Conservation (phyloP, 1,284 basidiomycete species). For the Papiliotrema fonsecae region DNA sequence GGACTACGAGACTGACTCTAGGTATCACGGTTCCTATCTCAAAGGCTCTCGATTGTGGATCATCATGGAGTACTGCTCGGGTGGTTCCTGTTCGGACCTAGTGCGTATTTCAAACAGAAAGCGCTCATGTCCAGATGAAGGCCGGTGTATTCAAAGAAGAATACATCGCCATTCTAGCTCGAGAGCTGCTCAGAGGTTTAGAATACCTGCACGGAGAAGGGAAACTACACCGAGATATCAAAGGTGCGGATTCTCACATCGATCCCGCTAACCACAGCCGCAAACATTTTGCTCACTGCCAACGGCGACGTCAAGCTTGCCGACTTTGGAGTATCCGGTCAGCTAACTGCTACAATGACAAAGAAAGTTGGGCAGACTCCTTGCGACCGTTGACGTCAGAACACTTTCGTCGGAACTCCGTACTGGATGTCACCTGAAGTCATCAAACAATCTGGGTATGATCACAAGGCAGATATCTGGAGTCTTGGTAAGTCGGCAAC, state of each 20-base stretch:
- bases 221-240: slow-evolving; percentile 97
- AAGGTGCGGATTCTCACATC: slow-evolving; percentile 58
- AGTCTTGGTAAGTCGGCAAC: slow-evolving; percentile 58
- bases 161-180: slow-evolving; percentile 94
- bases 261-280: slow-evolving; percentile 13
- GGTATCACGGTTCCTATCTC: slow-evolving; percentile 92
- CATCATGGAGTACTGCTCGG: slow-evolving; percentile 86
- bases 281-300: slow-evolving; percentile 74
- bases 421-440: slow-evolving; percentile 99
- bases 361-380: slow-evolving; percentile 60
- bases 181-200: slow-evolving; percentile 84
- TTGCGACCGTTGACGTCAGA: slow-evolving; percentile 46
- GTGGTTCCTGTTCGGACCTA: slow-evolving; percentile 54
- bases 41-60: slow-evolving; percentile 97
- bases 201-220: slow-evolving; percentile 92
- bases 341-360: slow-evolving; percentile 90
- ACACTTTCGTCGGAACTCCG: slow-evolving; percentile 94
- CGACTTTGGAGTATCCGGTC: slow-evolving; percentile 98
- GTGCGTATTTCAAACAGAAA: slow-evolving; percentile 28
- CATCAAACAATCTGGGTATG: slow-evolving; percentile 98
- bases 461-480: slow-evolving; percentile 98
- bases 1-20: slow-evolving; percentile 36
- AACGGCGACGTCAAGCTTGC: slow-evolving; percentile 95
- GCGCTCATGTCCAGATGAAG: slow-evolving; percentile 68
- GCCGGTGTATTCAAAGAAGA: slow-evolving; percentile 95